A percentile compares a stretch with the other conserved stretches of the same genome.
These are phyloP conservation scores for Ploettnerulaceae sp. DNA, from an alignment of 2,329 filamentous ascomycete species.

Conservation along the genomic window DNA sequence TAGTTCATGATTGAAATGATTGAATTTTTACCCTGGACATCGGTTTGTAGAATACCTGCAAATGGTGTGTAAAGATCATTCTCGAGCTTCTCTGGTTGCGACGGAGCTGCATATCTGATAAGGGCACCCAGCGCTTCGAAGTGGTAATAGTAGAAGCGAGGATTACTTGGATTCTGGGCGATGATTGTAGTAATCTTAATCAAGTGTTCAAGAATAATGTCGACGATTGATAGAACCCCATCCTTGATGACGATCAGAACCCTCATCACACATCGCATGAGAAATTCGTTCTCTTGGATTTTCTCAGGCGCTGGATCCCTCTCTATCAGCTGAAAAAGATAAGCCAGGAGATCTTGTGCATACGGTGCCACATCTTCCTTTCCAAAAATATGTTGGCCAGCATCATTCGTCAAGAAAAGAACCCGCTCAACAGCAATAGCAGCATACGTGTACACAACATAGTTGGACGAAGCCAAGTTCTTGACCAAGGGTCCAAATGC, in stretches of 20 bases:
- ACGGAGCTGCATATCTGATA: constrained; percentile 66
- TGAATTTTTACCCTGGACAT: constrained; percentile 63
- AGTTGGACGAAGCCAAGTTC: constrained; percentile 83
- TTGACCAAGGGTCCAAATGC: constrained; percentile 88
- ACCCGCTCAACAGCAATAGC: constrained; percentile 95
- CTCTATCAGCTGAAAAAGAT: constrained; percentile 88
- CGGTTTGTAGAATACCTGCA: constrained; percentile 70
- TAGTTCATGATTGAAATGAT: neutral
- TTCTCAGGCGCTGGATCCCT: constrained; percentile 81
- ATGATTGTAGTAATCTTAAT: constrained; percentile 89
- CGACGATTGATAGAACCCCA: constrained; percentile 66
- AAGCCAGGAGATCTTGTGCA: constrained; percentile 79
- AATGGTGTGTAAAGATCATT: constrained; percentile 79
- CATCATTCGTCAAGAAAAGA: constrained; percentile 73
- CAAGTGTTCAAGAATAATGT: constrained; percentile 76
- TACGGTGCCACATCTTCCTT: constrained; percentile 73
- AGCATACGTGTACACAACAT: constrained; percentile 96
- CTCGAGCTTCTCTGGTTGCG: constrained; percentile 70
- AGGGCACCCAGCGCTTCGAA: constrained; percentile 92
- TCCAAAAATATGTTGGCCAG: constrained; percentile 73
- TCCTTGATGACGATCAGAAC: constrained; percentile 93
- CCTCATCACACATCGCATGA: constrained; percentile 98
- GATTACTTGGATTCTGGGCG: constrained; percentile 92
- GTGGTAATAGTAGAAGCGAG: constrained; percentile 96
- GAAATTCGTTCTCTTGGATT: constrained; percentile 96